Base-by-base conservation (phyloP, 768 basidiomycete species). In the Lentinula sp. region DNA sequence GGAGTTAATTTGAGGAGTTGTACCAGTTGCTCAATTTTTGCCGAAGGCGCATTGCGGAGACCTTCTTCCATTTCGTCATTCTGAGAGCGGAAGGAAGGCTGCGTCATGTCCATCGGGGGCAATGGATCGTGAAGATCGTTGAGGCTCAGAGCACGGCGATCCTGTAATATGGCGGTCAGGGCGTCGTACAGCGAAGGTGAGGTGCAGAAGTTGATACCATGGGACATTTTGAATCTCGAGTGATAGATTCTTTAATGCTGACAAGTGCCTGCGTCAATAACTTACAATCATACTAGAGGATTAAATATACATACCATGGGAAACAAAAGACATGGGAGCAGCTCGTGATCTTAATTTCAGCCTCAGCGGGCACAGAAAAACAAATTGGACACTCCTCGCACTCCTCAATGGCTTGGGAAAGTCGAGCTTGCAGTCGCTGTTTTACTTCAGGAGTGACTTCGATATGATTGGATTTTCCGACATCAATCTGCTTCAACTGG, bases 381-480 rank as follows among this genome's bases (percentile, higher is more conserved):
- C 90, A 92, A 56, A 92, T 78, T 0, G 91, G 89, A 68, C 91
- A 93, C 69, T 93, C 91, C 74, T 92, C 88, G 57, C 77, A 86
- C 64, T 93, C 90, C 67, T 93, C 91, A 40, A 92, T 84, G 0
- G 83, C 84, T 67, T 86, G 82, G 10, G 80, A 77, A 48, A 93
- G 79, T 4, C 80, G 63, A 23, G 66, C 70, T 68, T 90, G 88
- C 37, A 93, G 72, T 23, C 80, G 80, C 1, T 71, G 62, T 66
- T 78, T 85, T 21, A 87, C 79, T 48, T 80, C 80, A 11, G 83
- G 72, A 13, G 81, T 84, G 28, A 91, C 64, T 15, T 75, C 69
- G 7, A 77, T 72, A 13, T 74, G 65, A 3, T 64, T 63, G 45
- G 71, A 65, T 3, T 63, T 63, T 45, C 71, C 65, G 1, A 73